These are phyloP conservation scores for Syzygium aqueum DNA, from an alignment of 345 rosid genomes.

Conservation along the genomic window DNA sequence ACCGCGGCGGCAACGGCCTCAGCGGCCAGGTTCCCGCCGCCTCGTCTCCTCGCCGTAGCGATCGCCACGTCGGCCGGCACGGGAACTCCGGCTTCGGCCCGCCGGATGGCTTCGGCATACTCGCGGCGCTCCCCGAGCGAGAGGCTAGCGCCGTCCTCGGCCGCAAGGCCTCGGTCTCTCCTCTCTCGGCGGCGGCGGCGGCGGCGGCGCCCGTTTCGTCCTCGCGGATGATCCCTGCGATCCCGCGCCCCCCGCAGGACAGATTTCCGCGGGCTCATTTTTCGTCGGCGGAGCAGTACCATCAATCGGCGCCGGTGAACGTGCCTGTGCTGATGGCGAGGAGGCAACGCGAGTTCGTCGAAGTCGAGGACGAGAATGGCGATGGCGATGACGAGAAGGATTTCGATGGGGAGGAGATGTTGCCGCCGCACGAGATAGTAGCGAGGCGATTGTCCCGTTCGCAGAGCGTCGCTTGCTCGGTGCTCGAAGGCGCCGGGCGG, in stretches of 20 bases:
- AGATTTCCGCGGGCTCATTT: conserved; percentile 18
- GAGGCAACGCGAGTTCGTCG: conserved; percentile 31
- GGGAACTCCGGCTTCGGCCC: conserved; percentile 3
- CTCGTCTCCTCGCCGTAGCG: conserved; percentile 7
- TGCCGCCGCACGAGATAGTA: conserved; percentile 91
- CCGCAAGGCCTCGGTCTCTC: conserved; percentile 40
- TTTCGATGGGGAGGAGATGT: conserved; percentile 31
- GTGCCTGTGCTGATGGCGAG: conserved; percentile 47
- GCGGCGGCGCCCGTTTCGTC: conserved; percentile 27
- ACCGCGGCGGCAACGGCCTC: conserved; percentile 5
- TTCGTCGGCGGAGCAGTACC: conserved; percentile 19
- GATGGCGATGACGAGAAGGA: conserved; percentile 33
- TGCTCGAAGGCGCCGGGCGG: conserved; percentile 83
- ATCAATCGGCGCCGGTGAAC: conserved; percentile 75
- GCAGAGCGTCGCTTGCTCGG: conserved; percentile 49
- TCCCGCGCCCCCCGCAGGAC: conserved; percentile 67
- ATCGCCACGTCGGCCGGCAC: conserved; percentile 3
- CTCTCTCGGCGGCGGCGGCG: conserved; percentile 6
- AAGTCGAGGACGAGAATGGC: conserved; percentile 21
- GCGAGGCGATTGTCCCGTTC: conserved; percentile 54
- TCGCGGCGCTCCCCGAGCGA: conserved; percentile 60
- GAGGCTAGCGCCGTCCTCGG: conserved; percentile 27
- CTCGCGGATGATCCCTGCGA: conserved; percentile 44
- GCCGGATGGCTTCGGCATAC: conserved; percentile 64
- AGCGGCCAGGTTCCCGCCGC: conserved; percentile 13